Percentiles rank a stretch among this genome's conserved stretches.
phyloP scores from a whole-genome alignment of 2,329 filamentous ascomycete genomes.

The Seiridium cupressi region DNA sequence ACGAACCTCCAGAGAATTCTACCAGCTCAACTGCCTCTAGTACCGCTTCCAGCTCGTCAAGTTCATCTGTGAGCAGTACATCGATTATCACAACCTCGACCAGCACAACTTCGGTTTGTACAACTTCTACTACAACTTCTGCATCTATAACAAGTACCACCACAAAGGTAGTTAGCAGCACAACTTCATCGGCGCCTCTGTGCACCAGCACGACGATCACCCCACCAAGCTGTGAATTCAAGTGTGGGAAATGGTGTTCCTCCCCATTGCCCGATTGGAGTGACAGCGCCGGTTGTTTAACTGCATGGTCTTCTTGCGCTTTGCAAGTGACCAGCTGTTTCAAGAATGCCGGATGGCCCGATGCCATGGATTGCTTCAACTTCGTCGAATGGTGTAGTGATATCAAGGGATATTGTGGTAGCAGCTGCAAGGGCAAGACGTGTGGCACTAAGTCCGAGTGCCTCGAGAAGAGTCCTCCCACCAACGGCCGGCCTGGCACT shows the following conservation, averaged over 20 bases:
- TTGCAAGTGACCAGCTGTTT: slow-evolving; percentile 51
- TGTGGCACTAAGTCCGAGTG: slow-evolving; percentile 39
- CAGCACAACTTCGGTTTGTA: background rate
- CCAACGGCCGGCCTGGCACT: slow-evolving; percentile 29
- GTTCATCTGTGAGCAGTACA: background rate
- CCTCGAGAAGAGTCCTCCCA: slow-evolving; percentile 38
- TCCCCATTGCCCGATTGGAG: slow-evolving; percentile 46
- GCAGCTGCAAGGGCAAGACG: slow-evolving; percentile 28
- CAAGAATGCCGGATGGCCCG: slow-evolving; percentile 48
- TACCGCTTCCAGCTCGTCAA: background rate
- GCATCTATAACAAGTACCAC: slow-evolving; percentile 17
- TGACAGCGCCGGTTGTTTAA: slow-evolving; percentile 38
- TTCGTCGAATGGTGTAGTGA: slow-evolving; percentile 49
- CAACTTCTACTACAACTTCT: slow-evolving; percentile 11
- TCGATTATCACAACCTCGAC: background rate
- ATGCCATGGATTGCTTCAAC: slow-evolving; percentile 46
- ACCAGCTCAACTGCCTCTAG: slow-evolving; percentile 15
- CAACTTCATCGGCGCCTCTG: slow-evolving; percentile 36
- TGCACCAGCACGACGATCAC: slow-evolving; percentile 46
- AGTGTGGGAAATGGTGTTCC: slow-evolving; percentile 46
- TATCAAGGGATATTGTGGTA: slow-evolving; percentile 42
- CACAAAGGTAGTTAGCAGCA: slow-evolving; percentile 20
- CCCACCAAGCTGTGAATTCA: slow-evolving; percentile 51
- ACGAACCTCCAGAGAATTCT: slow-evolving; percentile 16
- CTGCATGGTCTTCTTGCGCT: slow-evolving; percentile 41